Base-by-base conservation (phyloP, 345 rosid genomes). In the Cardamine chenopodiifolia region DNA sequence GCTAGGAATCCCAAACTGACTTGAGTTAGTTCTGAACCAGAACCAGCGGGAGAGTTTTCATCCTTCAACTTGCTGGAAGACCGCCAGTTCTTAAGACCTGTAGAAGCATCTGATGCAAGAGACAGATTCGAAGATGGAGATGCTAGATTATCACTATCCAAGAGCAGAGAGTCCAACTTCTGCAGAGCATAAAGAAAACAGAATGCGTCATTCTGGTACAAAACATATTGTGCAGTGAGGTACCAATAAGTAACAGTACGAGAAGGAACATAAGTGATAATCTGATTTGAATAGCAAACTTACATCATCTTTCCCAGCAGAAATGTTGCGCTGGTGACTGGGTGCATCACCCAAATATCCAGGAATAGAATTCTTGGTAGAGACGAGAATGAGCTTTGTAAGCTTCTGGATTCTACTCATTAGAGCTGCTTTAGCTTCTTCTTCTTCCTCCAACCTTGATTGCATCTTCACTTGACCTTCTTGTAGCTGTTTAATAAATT, bases 381-480 rank as follows among this genome's bases (percentile, higher is more conserved):
- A 96, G 76, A 96, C 96, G 68, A 96, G 99, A 77, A 96, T 96
- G 31, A 96, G 98, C 83, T 96, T 96, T 37, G 98, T 96, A 67
- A 96, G 82, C 83, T 91, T 89, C 78, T 96, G 99, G 67, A 96
- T 96, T 82, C 99, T 87, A 81, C 98, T 96, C 98, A 96, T 89
- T 40, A 96, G 86, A 80, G 99, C 99, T 79, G 95, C 97, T 83
- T 96, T 96, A 68, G 98, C 99, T 84, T 96, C 99, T 82, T 96
- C 99, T 83, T 96, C 99, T 77, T 96, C 99, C 84, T 96, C 98
- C 82, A 96, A 81, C 80, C 99, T 89, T 29, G 99, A 89, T 66
- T 92, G 99, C 99, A 96, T 90, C 87, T 92, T 96, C 79, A 92
- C 97, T 83, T 96, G 99, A 78, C 98, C 99, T 81, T 92, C 99